Evolutionary conservation across 2,329 filamentous ascomycete genomes (phyloP).

Genomic region (Anthostomella pinea): DNA sequence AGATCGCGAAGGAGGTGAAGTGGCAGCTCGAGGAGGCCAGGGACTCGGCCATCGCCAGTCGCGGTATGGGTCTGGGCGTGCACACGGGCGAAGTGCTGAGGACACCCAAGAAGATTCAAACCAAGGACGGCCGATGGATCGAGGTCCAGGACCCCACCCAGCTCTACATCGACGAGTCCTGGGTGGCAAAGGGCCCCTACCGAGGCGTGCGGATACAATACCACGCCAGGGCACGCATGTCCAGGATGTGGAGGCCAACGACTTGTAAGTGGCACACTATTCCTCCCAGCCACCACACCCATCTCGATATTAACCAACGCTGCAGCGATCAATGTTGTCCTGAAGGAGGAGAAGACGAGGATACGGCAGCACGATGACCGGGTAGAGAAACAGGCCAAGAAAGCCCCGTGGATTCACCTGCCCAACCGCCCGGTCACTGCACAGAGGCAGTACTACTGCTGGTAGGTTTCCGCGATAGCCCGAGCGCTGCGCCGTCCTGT

Average conservation of each 20-base stretch:
- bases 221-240: slow-evolving; percentile 71
- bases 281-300: slow-evolving; percentile 3
- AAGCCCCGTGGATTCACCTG: slow-evolving; percentile 82
- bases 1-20: slow-evolving; percentile 75
- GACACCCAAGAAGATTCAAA: slow-evolving; percentile 58
- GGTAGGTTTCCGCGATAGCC: slow-evolving; percentile 55
- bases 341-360: slow-evolving; percentile 93
- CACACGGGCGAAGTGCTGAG: slow-evolving; percentile 38
- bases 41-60: slow-evolving; percentile 73
- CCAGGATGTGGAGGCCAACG: slow-evolving; percentile 66
- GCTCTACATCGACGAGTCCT: slow-evolving; percentile 89
- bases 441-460: slow-evolving; percentile 87
- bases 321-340: slow-evolving; percentile 68
- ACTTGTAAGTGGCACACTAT: slow-evolving; percentile 59
- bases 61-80: slow-evolving; percentile 76
- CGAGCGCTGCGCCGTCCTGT: not conserved
- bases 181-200: slow-evolving; percentile 77
- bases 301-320: slow-evolving; percentile 16
- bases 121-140: slow-evolving; percentile 72
- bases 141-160: slow-evolving; percentile 70
- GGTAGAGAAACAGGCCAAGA: slow-evolving; percentile 69
- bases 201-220: slow-evolving; percentile 59
- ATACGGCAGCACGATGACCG: slow-evolving; percentile 78
- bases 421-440: slow-evolving; percentile 81
- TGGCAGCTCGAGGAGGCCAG: slow-evolving; percentile 78